Base-by-base conservation (phyloP, 192 early-diverging fungal species). In the Coemansia sp. region DNA sequence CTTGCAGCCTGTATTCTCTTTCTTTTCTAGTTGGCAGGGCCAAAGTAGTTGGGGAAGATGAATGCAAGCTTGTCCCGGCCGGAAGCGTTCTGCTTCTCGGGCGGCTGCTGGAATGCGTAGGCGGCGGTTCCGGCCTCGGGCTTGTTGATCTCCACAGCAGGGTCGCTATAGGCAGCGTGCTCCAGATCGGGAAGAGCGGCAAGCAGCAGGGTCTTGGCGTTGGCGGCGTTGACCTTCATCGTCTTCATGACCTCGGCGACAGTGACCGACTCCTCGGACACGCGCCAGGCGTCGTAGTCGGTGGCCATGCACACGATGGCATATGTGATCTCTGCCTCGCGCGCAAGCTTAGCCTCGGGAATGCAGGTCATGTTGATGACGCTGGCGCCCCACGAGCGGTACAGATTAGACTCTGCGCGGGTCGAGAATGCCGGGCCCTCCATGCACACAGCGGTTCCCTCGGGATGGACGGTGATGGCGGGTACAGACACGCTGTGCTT, bases 251-350 rank as follows among this genome's bases (percentile, higher is more conserved):
- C 92, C 55, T 85, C 85, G 57, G 91, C 88, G 14, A 93, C 90
- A 9, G 88, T 89, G 45, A 99, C 97, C 10, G 86, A 81, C 61
- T 91, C 94, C 54, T 89, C 89, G 8, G 84, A 77, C 58, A 85
- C 83, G 65, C 85, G 85, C 91, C 91, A 93, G 73, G 88, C 89
- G 72, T 99, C 97, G 70, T 98, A 99, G 84, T 99, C 97, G 30
- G 97, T 99, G 30, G 91, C 89, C 97, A 99, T 99, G 84, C 97
- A 99, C 30, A 99, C 85, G 86, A 97, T 92, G 65, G 95, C 92
- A 70, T 99, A 99, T 14, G 91, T 93, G 70, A 99, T 94, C 83
- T 99, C 97, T 42, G 95, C 94, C 80, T 99, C 97, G 54, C 92
- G 83, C 16, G 97, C 97, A 35, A 99, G 84, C 79, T 99, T 99